Base-by-base conservation (phyloP, 1,284 basidiomycete species). In the Violaceomyces palustris region DNA sequence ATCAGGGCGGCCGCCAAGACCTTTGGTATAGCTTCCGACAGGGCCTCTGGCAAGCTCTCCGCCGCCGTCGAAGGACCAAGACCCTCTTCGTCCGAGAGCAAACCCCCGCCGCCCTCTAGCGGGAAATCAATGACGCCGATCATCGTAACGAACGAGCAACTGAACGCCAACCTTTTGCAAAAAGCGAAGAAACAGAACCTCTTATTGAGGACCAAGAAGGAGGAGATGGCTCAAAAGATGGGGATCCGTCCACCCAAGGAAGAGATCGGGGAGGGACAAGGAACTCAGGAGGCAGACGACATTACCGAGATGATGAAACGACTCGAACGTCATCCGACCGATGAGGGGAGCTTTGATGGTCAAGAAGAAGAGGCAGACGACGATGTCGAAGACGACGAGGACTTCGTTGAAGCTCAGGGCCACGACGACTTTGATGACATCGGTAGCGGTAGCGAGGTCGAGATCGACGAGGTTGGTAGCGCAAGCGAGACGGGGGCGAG, bases 101-200 rank as follows among this genome's bases (percentile, higher is more conserved):
- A 32, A 51, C 67, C 27, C 65, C 65, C 22, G 63, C 55, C 0
- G 58, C 62, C 0, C 26, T 69, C 27, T 48, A 59, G 32, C 52
- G n/a, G 31, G n/a, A 33, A 33, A 15, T 10, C 10, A 10, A 37
- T 35, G 23, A 50, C 41, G 10, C 57, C 62, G 3, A 22, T 51
- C 15, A 47, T 52, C 21, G 42, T 63, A 52, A 63, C 58, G 10
- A 44, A 47, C 18, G 61, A 44, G 9, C 50, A 64, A 32, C 54
- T 69, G 25, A 67, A 67, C 22, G 63, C 55, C 0, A 60, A 60
- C 0, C 26, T 69, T 27, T 48, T 61, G 32, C 52, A 53, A 27
- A 56, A 59, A 38, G 45, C 56, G 41, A 49, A 60, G 25, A 40
- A 48, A 8, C 65, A 67, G 28, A 61, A 51, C 30, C 40, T 57